Conservation (phyloP, 202 grass and related monocot species). For the Tripidium arundinaceum region DNA sequence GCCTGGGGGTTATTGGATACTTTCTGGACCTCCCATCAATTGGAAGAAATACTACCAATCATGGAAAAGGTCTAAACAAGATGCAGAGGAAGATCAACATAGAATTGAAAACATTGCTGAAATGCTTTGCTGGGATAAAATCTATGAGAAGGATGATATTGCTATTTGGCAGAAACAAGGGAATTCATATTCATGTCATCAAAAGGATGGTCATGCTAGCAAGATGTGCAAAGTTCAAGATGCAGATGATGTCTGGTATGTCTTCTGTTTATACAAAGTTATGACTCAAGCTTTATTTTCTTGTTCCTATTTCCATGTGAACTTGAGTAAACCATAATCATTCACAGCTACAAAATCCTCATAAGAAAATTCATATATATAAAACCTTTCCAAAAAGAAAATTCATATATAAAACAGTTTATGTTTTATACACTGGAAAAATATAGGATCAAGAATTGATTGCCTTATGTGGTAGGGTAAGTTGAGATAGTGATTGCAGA, state of each 20-base stretch:
- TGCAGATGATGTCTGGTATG: constrained; percentile 80
- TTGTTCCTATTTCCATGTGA: constrained; percentile 7
- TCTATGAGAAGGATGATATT: constrained; percentile 67
- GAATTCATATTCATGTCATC: constrained; percentile 55
- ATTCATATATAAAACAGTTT: not conserved
- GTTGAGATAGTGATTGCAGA: not conserved
- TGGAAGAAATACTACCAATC: constrained; percentile 61
- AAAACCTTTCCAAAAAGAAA: too few species aligned
- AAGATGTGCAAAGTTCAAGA: constrained; percentile 60
- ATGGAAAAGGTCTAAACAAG: constrained; percentile 70
- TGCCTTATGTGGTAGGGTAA: not conserved
- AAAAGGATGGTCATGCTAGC: constrained; percentile 35
- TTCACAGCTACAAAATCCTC: not conserved
- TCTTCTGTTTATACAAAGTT: constrained; percentile 24
- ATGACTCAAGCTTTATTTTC: too few species aligned
- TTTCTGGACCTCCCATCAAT: constrained; percentile 83
- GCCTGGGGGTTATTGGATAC: constrained; percentile 89
- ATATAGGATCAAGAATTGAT: not conserved
- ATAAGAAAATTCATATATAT: too few species aligned
- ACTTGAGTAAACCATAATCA: constrained; percentile 1
- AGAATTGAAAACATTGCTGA: constrained; percentile 66
- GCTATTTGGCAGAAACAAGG: constrained; percentile 74
- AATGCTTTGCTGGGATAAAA: constrained; percentile 89
- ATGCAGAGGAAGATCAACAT: constrained; percentile 49
- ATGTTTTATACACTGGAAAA: not conserved